Percentiles rank a stretch among this genome's conserved stretches.
phyloP scores from a whole-genome alignment of 75 land plant species.

The Pinus taeda region DNA sequence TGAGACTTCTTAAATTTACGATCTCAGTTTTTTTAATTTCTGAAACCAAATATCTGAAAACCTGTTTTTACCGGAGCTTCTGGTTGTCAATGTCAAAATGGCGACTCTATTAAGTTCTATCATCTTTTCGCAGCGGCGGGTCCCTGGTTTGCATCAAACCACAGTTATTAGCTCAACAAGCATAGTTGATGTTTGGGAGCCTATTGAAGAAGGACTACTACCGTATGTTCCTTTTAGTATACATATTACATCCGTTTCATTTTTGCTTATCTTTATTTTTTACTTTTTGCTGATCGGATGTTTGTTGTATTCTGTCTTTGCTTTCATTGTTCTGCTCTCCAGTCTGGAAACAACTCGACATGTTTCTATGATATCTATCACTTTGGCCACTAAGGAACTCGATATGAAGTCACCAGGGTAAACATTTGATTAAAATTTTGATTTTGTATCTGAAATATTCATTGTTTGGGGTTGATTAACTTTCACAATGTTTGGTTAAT shows the following conservation, averaged over 20 bases:
- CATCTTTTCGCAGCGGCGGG: slow-evolving; percentile 49
- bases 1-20: background rate
- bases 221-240: slow-evolving; percentile 45
- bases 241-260: background rate
- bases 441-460: background rate
- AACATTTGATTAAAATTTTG: background rate
- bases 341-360: slow-evolving; percentile 85
- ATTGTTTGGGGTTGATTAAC: slow-evolving; percentile 6
- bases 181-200: slow-evolving; percentile 91
- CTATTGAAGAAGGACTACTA: slow-evolving; percentile 91
- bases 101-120: background rate
- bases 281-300: background rate
- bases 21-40: no score
- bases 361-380: slow-evolving; percentile 90
- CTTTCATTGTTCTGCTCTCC: background rate
- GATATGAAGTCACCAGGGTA: slow-evolving; percentile 86
- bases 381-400: slow-evolving; percentile 63
- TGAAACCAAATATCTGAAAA: no score
- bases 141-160: slow-evolving; percentile 77
- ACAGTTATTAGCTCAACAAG: slow-evolving; percentile 75
- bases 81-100: no score
- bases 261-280: background rate
- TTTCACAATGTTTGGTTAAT: slow-evolving; percentile 15
- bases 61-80: no score
- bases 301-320: slow-evolving; percentile 3